phyloP scores from a whole-genome alignment of 306 rosid species.

The Rosa rugosa region DNA sequence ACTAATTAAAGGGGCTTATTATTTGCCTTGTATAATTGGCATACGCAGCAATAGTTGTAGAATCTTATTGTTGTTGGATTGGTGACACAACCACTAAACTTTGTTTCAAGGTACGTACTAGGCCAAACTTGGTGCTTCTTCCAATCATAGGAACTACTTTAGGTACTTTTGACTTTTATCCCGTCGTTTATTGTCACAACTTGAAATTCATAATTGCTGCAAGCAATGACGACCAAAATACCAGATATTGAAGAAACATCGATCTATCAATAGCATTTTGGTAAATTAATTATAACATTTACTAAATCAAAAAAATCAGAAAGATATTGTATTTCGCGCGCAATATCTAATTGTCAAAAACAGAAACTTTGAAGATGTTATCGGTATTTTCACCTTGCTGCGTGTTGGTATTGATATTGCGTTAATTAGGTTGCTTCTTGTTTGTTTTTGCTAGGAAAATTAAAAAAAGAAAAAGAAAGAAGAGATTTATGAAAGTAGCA shows the following conservation, averaged over 20 bases:
- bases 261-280: no score
- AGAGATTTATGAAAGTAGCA: neutral
- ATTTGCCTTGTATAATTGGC: neutral
- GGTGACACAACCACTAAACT: constrained; percentile 6
- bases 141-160: neutral
- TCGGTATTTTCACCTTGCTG: neutral
- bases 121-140: neutral
- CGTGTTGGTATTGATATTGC: neutral
- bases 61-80: neutral
- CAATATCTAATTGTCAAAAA: neutral
- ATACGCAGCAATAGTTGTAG: neutral
- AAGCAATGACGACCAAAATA: neutral
- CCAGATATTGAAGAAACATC: neutral
- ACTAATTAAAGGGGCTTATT: no score
- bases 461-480: no score
- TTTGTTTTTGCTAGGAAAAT: neutral
- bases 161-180: neutral
- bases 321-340: neutral
- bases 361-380: neutral
- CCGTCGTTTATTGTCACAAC: neutral
- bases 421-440: neutral
- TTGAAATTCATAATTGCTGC: neutral
- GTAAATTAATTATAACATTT: no score
- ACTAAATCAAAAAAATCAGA: neutral
- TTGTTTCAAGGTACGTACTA: neutral